Conservation (phyloP, 2,329 filamentous ascomycete species). For the Fusarium burgessii region DNA sequence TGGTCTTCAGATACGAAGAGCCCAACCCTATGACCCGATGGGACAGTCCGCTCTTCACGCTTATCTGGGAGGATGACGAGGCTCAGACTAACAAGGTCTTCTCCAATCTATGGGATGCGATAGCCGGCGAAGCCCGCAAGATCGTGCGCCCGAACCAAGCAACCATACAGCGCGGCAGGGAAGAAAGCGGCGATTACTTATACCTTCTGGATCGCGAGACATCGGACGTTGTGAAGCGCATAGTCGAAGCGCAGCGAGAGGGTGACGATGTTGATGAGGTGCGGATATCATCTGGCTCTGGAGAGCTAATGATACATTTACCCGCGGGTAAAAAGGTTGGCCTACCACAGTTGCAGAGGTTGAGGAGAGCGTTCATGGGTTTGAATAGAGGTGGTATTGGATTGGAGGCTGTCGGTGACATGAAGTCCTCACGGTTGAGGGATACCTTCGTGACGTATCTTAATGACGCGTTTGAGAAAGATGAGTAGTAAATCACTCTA, state of each 20-base stretch:
- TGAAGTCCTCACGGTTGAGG: constrained; percentile 66
- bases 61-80: constrained; percentile 79
- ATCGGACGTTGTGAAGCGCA: constrained; percentile 77
- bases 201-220: constrained; percentile 84
- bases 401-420: constrained; percentile 65
- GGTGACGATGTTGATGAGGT: constrained; percentile 72
- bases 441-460: constrained; percentile 75
- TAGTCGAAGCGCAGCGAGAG: constrained; percentile 77
- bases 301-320: constrained; percentile 70
- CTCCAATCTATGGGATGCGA: constrained; percentile 78
- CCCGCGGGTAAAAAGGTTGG: constrained; percentile 72
- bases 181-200: constrained; percentile 78
- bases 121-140: constrained; percentile 73
- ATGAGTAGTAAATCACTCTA: constrained; percentile 54
- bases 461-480: constrained; percentile 73
- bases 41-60: constrained; percentile 85
- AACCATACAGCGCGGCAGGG: constrained; percentile 72
- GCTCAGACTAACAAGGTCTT: constrained; percentile 68
- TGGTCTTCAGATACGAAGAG: constrained; percentile 86
- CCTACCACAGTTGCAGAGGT: constrained; percentile 80
- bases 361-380: constrained; percentile 81
- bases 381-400: constrained; percentile 79
- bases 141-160: constrained; percentile 79
- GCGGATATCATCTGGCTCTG: constrained; percentile 55
- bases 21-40: constrained; percentile 87